Conservation (phyloP, 805 yeast genomes). For the Metschnikowia kofuensis region DNA sequence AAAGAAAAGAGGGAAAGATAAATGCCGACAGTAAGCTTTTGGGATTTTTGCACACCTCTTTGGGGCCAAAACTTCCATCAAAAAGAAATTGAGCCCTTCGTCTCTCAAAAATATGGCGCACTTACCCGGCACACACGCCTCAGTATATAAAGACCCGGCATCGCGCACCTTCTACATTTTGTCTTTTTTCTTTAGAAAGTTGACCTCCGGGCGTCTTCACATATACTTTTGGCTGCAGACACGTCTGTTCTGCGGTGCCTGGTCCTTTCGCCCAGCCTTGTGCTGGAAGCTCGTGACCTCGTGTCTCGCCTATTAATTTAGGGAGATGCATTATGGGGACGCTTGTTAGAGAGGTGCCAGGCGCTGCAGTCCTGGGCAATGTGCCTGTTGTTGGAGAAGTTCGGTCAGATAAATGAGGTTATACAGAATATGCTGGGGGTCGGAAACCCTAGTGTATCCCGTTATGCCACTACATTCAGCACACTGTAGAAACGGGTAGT, state of each 20-base stretch:
- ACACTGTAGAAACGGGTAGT: too few relatives aligned
- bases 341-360: slow-evolving; percentile 12
- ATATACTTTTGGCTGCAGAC: slow-evolving; percentile 28
- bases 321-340: slow-evolving; percentile 27
- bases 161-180: slow-evolving; percentile 3
- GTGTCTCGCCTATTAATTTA: slow-evolving; percentile 39
- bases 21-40: too few relatives aligned
- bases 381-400: slow-evolving; percentile 19
- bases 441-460: slow-evolving; percentile 41
- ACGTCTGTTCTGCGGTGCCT: slow-evolving; percentile 17
- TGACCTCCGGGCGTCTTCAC: slow-evolving; percentile 33
- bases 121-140: slow-evolving; percentile 9
- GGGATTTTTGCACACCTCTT: too few relatives aligned
- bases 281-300: slow-evolving; percentile 21
- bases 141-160: slow-evolving; percentile 1
- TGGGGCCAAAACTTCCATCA: too few relatives aligned
- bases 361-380: slow-evolving; percentile 11
- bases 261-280: slow-evolving; percentile 19
- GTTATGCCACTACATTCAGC: slow-evolving; percentile 40
- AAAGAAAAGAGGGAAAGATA: too few relatives aligned
- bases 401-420: slow-evolving; percentile 41
- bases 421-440: slow-evolving; percentile 39
- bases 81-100: too few relatives aligned
- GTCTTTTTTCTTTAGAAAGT: slow-evolving; percentile 32
- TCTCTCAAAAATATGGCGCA: neutral